These are phyloP conservation scores for Hypoxylon subgilvum DNA, from an alignment of 495 filamentous ascomycete species.

Conservation along the genomic window DNA sequence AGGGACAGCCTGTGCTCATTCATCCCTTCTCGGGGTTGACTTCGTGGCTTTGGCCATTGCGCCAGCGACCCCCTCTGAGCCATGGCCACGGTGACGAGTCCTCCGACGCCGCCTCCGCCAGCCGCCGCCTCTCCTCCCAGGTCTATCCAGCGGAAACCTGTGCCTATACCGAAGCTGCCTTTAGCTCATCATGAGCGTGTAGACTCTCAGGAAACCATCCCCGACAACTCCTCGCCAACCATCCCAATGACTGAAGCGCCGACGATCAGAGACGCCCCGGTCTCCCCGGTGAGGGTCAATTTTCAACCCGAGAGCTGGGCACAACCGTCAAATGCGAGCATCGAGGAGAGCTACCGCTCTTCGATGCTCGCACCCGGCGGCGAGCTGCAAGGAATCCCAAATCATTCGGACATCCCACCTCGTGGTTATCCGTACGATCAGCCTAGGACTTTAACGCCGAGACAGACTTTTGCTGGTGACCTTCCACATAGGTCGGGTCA, in stretches of 20 bases:
- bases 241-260: conserved; percentile 42
- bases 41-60: conserved; percentile 22
- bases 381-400: conserved; percentile 45
- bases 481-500: conserved; percentile 43
- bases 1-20: conserved; percentile 18
- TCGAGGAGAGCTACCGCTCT: conserved; percentile 39
- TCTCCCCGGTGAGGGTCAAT: conserved; percentile 51
- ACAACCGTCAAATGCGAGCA: conserved; percentile 49
- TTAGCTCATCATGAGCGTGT: conserved; percentile 30
- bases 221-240: conserved; percentile 45
- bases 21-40: conserved; percentile 12
- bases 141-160: conserved; percentile 50
- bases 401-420: conserved; percentile 44
- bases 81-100: conserved; percentile 53
- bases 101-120: conserved; percentile 43
- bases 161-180: conserved; percentile 43
- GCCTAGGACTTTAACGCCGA: conserved; percentile 25
- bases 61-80: conserved; percentile 27
- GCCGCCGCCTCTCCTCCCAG: conserved; percentile 44
- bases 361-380: conserved; percentile 7
- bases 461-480: conserved; percentile 28
- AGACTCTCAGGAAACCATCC: conserved; percentile 46
- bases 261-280: conserved; percentile 45
- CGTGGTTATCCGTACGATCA: conserved; percentile 27
- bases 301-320: conserved; percentile 52